phyloP scores from a whole-genome alignment of 805 yeast genomes.

The Cyberlindnera mississippiensis region DNA sequence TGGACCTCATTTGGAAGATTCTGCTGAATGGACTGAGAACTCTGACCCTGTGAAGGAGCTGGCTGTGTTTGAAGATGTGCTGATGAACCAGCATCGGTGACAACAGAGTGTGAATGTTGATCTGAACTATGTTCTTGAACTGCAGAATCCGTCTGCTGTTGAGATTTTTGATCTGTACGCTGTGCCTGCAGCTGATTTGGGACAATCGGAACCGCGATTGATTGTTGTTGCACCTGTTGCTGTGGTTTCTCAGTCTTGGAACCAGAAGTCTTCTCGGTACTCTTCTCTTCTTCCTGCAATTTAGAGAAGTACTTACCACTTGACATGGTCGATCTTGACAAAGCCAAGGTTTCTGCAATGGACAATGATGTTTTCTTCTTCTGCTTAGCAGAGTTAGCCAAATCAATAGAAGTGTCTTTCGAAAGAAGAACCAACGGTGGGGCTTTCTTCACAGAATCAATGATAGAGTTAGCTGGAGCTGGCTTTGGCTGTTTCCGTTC shows the following conservation, averaged over 20 bases:
- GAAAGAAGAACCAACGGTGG: constrained; percentile 23
- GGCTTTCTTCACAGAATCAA: constrained; percentile 21
- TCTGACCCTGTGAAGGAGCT: constrained; percentile 1
- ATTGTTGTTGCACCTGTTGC: not conserved
- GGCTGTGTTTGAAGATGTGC: not conserved
- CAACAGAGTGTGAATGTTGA: not conserved
- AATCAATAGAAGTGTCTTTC: constrained; percentile 26
- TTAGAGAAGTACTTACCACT: constrained; percentile 29
- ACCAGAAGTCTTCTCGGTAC: not conserved
- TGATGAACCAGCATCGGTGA: not conserved
- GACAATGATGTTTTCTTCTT: constrained; percentile 37
- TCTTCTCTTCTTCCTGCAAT: constrained; percentile 18
- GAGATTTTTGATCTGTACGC: not conserved
- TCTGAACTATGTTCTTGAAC: too few species aligned
- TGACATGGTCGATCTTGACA: constrained; percentile 45
- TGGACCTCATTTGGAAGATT: constrained; percentile 3
- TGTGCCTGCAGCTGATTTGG: constrained; percentile 1
- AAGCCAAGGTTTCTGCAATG: constrained; percentile 58
- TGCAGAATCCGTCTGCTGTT: too few species aligned
- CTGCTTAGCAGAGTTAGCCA: constrained; percentile 22
- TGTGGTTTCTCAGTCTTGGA: constrained; percentile 1
- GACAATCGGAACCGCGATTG: not conserved
- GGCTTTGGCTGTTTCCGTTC: constrained; percentile 21
- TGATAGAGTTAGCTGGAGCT: constrained; percentile 20
- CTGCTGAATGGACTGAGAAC: not conserved